phyloP scores from a whole-genome alignment of 2,329 filamentous ascomycete species.

The Fusarium albosuccineum region DNA sequence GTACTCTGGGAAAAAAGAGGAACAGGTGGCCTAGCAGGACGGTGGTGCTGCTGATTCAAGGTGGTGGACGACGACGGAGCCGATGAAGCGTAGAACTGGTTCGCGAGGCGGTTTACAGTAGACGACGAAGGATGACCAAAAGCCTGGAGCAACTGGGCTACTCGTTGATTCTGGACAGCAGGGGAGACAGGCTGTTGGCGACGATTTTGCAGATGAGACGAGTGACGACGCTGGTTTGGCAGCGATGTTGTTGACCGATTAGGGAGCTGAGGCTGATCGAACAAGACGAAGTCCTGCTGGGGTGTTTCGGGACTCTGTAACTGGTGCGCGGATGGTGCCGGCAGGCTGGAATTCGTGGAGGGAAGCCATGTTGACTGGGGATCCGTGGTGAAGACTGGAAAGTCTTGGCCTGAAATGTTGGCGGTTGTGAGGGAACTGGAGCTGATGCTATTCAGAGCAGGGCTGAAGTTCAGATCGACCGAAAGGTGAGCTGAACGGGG shows the following conservation, averaged over 20 bases:
- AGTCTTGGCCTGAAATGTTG: conserved; percentile 75
- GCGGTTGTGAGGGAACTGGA: conserved; percentile 68
- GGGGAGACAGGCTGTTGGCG: conserved; percentile 55
- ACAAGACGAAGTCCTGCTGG: conserved; percentile 84
- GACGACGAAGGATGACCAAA: conserved; percentile 68
- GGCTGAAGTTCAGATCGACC: conserved; percentile 78
- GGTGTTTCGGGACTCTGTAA: conserved; percentile 63
- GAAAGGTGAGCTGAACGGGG: conserved; percentile 64
- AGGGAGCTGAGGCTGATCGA: conserved; percentile 64
- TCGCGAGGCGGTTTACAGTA: conserved; percentile 68
- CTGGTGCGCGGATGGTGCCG: conserved; percentile 72
- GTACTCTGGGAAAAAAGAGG: conserved; percentile 76
- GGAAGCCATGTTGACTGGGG: conserved; percentile 84
- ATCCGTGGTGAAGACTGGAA: conserved; percentile 86
- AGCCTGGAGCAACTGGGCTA: conserved; percentile 70
- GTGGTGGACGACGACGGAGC: conserved; percentile 71
- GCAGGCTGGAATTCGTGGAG: conserved; percentile 74
- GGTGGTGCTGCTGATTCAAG: conserved; percentile 67
- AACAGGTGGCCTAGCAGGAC: conserved; percentile 73
- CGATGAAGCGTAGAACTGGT: conserved; percentile 77
- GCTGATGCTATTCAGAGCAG: conserved; percentile 69
- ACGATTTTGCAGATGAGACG: conserved; percentile 60
- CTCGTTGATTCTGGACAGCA: conserved; percentile 68
- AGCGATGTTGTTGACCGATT: conserved; percentile 56
- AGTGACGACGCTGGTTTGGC: conserved; percentile 60